These are phyloP conservation scores for Rubia tinctorum DNA, from an alignment of 305 asterid genomes.

Conservation along the genomic window DNA sequence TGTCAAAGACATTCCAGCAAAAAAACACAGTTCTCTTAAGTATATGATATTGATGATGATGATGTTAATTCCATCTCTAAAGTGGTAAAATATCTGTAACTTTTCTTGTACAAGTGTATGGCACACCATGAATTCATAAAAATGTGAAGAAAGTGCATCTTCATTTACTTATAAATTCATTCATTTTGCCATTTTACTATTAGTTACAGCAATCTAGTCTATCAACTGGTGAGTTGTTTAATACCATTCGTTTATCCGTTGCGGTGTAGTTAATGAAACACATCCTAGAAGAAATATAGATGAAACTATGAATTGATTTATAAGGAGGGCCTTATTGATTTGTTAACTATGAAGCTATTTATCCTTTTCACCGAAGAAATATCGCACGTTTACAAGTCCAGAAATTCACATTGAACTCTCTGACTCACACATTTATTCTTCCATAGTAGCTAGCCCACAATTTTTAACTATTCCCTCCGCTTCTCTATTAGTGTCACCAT, in stretches of 20 bases:
- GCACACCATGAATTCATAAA: background rate
- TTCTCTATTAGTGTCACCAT: no score
- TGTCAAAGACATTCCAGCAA: conserved; percentile 45
- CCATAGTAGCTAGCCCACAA: no score
- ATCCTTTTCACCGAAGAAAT: background rate
- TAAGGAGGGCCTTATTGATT: no score
- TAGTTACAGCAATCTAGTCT: no score
- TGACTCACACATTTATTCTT: no score
- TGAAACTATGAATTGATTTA: background rate
- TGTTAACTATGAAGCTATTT: background rate
- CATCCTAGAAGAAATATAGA: no score
- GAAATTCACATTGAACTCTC: no score
- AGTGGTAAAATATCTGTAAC: background rate
- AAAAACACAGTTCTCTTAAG: background rate
- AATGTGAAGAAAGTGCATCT: background rate
- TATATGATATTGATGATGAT: background rate
- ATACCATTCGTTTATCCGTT: no score
- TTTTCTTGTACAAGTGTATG: background rate
- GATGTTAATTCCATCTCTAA: background rate
- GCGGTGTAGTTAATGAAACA: no score
- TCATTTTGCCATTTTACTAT: background rate
- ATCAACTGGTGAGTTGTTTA: no score
- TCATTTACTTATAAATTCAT: background rate
- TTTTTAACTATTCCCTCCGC: no score
- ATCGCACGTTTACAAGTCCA: no score